Base-by-base conservation (phyloP, 441 rosid species). In the Geranium incanum region DNA sequence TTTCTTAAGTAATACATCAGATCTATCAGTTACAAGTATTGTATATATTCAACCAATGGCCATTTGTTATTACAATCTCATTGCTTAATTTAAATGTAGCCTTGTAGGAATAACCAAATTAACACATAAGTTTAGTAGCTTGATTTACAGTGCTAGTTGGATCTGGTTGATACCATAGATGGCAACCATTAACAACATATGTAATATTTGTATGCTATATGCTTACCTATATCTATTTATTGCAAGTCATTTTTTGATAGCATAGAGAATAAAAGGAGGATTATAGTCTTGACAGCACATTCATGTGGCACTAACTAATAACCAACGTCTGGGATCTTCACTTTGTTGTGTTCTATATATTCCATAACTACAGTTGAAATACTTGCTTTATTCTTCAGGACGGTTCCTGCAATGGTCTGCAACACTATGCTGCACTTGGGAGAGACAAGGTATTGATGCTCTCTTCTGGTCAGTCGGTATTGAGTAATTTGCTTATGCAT, bases 351-450 rank as follows among this genome's bases (percentile, higher is more conserved):
- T 39, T 39, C 43, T 7, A 41, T 48, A 41, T 68, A 19, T 66
- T 71, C 28, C 59, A 63, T 68, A 21, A 13, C 67, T 68, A 43
- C 23, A 41, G 55, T 60, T 73, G 63, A 57, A 15, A 21, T 67
- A 3, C 38, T 69, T 73, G 13, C 69, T 16, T 67, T 78, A 60
- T 41, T 69, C 66, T 69, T 67, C 62, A 93, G 99, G 99, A 95
- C 86, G 99, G 99, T 81, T 95, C 99, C 16, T 92, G 99, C 77
- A 95, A 95, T 82, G 99, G 99, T 68, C 82, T 95, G 75, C 99
- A 95, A 82, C 99, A 95, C 72, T 95, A 95, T 84, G 99, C 99
- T 80, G 99, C 99, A 36, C 86, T 92, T 70, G 98, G 99, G 75
- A 91, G 98, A 78, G 99, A 95, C 81, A 83, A 85, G 98, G 99